These are phyloP conservation scores for Debaryomyces sp. DNA, from an alignment of 1,139 yeast species.

Conservation along the genomic window DNA sequence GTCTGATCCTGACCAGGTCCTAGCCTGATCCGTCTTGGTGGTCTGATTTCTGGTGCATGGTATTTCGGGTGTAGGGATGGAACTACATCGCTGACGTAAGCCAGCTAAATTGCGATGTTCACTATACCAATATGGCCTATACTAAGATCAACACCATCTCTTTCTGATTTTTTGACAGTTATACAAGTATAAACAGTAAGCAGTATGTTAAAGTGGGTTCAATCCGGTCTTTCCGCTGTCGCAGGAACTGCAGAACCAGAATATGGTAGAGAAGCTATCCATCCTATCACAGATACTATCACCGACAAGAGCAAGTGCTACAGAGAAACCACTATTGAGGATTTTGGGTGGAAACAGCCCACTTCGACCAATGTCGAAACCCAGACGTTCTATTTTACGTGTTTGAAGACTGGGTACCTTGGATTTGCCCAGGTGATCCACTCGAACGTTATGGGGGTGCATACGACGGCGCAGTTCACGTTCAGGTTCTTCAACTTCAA, in stretches of 20 bases:
- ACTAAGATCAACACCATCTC: not conserved
- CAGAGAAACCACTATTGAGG: slow-evolving; percentile 58
- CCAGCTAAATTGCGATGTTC: slow-evolving; percentile 4
- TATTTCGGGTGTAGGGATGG: not conserved
- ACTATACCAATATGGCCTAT: not conserved
- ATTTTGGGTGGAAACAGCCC: slow-evolving; percentile 77
- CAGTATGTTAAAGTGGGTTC: slow-evolving; percentile 79
- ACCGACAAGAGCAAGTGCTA: slow-evolving; percentile 36
- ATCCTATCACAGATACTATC: slow-evolving; percentile 73
- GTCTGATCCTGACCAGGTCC: not conserved
- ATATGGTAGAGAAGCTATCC: slow-evolving; percentile 90
- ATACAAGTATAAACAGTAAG: not conserved
- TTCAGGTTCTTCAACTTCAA: slow-evolving; percentile 69
- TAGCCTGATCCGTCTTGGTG: not conserved
- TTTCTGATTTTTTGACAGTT: not conserved
- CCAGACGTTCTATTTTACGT: slow-evolving; percentile 83
- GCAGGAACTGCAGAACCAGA: slow-evolving; percentile 98
- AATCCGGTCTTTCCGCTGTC: slow-evolving; percentile 86
- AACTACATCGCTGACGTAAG: not conserved
- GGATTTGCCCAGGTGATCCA: slow-evolving; percentile 96
- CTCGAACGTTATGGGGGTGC: slow-evolving; percentile 86
- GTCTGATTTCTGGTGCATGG: not conserved
- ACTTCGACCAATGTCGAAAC: slow-evolving; percentile 91
- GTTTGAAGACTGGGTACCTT: slow-evolving; percentile 59
- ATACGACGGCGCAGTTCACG: slow-evolving; percentile 93